Conservation (phyloP, 2,329 filamentous ascomycete species). For the Aspergillus sergii region DNA sequence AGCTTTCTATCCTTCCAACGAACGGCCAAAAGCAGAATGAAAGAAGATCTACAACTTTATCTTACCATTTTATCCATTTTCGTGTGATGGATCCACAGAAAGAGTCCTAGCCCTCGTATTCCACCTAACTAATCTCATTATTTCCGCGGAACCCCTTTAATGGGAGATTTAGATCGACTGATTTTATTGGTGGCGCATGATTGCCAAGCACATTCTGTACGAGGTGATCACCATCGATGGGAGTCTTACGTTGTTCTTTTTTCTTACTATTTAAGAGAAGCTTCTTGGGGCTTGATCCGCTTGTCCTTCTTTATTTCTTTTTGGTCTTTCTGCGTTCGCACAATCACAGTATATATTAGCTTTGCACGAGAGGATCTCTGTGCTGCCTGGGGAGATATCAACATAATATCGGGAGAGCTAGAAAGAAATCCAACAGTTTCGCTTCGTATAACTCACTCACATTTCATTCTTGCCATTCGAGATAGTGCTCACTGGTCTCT, state of each 20-base stretch:
- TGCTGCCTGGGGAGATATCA: too few relatives aligned
- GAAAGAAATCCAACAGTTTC: accelerated
- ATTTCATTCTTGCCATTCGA: too few relatives aligned
- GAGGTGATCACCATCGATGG: background rate
- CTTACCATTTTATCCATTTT: background rate
- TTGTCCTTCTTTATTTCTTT: accelerated
- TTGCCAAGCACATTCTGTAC: background rate
- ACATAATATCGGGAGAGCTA: too few relatives aligned
- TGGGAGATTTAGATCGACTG: background rate
- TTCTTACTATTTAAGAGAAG: background rate
- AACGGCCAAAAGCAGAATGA: background rate
- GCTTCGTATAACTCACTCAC: too few relatives aligned
- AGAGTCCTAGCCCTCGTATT: background rate
- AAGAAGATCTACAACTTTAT: background rate
- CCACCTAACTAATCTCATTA: background rate
- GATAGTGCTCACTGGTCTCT: background rate
- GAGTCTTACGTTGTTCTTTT: background rate
- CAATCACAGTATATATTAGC: too few relatives aligned
- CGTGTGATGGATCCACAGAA: background rate
- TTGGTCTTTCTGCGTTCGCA: too few relatives aligned
- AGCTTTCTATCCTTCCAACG: too few relatives aligned
- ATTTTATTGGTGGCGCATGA: background rate
- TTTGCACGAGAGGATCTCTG: too few relatives aligned
- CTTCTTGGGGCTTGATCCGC: background rate
- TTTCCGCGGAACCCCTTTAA: background rate